Evolutionary conservation across 2,329 filamentous ascomycete genomes (phyloP).

Genomic region (Emergomyces orientalis): DNA sequence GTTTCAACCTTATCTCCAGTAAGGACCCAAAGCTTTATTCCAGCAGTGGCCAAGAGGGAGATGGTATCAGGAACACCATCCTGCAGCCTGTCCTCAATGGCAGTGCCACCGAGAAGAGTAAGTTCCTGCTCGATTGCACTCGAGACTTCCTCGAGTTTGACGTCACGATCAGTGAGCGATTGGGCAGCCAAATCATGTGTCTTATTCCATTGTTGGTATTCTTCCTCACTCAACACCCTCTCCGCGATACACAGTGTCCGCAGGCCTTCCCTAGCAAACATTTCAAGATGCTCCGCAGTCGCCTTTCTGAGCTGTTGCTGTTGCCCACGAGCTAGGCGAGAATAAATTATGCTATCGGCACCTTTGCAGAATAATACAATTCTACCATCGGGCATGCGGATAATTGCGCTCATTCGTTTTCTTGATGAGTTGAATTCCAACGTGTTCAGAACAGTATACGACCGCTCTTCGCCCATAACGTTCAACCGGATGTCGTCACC

Average conservation of each 20-base stretch:
- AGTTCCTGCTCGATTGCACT: conserved; percentile 87
- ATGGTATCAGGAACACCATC: conserved; percentile 97
- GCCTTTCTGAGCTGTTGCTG: conserved; percentile 72
- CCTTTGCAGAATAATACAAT: conserved; percentile 96
- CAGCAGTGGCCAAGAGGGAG: conserved; percentile 76
- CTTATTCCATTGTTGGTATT: conserved; percentile 76
- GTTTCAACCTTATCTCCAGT: conserved; percentile 99
- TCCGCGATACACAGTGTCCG: conserved; percentile 91
- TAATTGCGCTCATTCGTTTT: conserved; percentile 96
- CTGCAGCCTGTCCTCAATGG: conserved; percentile 93
- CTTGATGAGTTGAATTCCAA: conserved; percentile 95
- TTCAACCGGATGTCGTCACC: conserved; percentile 77
- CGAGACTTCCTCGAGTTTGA: conserved; percentile 82
- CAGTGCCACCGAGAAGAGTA: conserved; percentile 80
- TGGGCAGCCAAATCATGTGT: conserved; percentile 81
- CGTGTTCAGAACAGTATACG: conserved; percentile 83
- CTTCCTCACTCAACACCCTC: conserved; percentile 65
- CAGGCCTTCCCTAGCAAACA: conserved; percentile 92
- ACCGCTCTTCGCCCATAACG: conserved; percentile 72
- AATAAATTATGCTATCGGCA: conserved; percentile 94
- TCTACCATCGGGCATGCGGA: conserved; percentile 82
- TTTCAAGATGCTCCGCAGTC: conserved; percentile 89
- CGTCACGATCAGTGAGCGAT: conserved; percentile 75
- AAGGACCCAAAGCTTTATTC: conserved; percentile 97
- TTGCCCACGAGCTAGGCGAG: conserved; percentile 72